A percentile compares a stretch with the other conserved stretches of the same genome.
phyloP scores from a whole-genome alignment of 805 yeast genomes.

The Teunomyces aglyptinius region DNA sequence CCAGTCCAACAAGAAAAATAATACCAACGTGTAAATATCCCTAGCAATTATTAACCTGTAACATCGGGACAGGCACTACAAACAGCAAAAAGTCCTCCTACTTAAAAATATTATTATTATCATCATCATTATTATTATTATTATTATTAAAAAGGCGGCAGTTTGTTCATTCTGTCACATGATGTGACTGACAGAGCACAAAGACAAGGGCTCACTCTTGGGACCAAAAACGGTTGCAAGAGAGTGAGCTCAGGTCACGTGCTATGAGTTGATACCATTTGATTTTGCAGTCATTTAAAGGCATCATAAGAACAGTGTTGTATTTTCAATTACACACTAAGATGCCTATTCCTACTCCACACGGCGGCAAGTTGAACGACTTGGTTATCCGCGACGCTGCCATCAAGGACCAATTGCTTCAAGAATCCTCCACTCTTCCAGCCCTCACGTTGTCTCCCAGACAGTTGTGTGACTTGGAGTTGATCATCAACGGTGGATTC shows the following conservation, averaged over 20 bases:
- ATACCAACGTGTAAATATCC: no score
- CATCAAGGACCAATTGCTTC: slow-evolving; percentile 51
- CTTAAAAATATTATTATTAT: no score
- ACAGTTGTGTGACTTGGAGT: slow-evolving; percentile 89
- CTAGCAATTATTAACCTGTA: no score
- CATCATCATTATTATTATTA: no score
- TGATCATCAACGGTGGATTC: slow-evolving; percentile 91
- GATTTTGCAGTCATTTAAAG: not conserved
- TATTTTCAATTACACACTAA: slow-evolving; percentile 2
- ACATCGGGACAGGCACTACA: no score
- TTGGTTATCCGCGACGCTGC: slow-evolving; percentile 76
- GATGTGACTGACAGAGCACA: no score
- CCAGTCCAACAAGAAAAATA: no score
- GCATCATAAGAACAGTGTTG: not conserved
- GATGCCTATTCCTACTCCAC: slow-evolving; percentile 72
- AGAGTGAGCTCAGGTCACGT: slow-evolving; percentile 8
- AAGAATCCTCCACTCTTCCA: slow-evolving; percentile 54
- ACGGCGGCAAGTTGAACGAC: slow-evolving; percentile 90
- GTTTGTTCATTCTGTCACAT: no score
- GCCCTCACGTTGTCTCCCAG: slow-evolving; percentile 69
- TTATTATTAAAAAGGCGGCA: no score
- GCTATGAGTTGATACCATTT: slow-evolving; percentile 3
- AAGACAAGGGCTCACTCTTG: no score
- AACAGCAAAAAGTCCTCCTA: no score
- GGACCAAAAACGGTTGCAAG: not conserved